These are phyloP conservation scores for Glycine soja DNA, from an alignment of 306 rosid species.

Conservation along the genomic window DNA sequence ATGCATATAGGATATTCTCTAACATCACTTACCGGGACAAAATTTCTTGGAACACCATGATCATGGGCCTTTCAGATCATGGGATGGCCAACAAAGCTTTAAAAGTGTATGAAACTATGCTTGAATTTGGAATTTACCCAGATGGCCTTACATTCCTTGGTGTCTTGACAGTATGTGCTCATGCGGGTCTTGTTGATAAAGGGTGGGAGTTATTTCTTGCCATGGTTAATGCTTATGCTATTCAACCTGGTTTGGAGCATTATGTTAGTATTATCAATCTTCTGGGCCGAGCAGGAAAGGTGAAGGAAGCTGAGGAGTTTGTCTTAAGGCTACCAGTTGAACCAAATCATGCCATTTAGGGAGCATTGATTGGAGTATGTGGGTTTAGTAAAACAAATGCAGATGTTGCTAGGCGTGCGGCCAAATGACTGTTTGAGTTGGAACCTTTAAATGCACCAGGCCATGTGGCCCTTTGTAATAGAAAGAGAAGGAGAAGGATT, in stretches of 20 bases:
- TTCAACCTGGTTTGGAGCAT: conserved; percentile 73
- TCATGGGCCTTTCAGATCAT: conserved; percentile 72
- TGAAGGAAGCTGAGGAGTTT: conserved; percentile 71
- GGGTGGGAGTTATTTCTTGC: conserved; percentile 62
- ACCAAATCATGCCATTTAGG: conserved; percentile 71
- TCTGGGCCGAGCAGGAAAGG: conserved; percentile 75
- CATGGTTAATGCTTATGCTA: conserved; percentile 58
- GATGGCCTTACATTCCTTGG: conserved; percentile 71
- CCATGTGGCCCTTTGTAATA: conserved; percentile 71
- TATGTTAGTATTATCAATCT: conserved; percentile 73
- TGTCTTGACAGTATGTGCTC: conserved; percentile 73
- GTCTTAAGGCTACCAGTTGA: conserved; percentile 66
- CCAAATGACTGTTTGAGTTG: conserved; percentile 60
- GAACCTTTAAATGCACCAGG: conserved; percentile 81
- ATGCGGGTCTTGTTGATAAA: conserved; percentile 64
- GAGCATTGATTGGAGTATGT: conserved; percentile 74
- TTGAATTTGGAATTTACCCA: conserved; percentile 57
- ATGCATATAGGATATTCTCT: conserved; percentile 64
- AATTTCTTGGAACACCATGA: conserved; percentile 82
- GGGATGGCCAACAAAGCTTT: conserved; percentile 60
- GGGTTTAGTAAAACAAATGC: conserved; percentile 56
- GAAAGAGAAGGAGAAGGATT: too few relatives aligned
- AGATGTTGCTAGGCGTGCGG: conserved; percentile 62
- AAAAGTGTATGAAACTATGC: conserved; percentile 62
- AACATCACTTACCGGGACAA: conserved; percentile 61